A percentile compares a stretch with the other conserved stretches of the same genome.
Conservation (phyloP, 805 yeast genomes). For the Kluyveromyces dobzhanskii region DNA sequence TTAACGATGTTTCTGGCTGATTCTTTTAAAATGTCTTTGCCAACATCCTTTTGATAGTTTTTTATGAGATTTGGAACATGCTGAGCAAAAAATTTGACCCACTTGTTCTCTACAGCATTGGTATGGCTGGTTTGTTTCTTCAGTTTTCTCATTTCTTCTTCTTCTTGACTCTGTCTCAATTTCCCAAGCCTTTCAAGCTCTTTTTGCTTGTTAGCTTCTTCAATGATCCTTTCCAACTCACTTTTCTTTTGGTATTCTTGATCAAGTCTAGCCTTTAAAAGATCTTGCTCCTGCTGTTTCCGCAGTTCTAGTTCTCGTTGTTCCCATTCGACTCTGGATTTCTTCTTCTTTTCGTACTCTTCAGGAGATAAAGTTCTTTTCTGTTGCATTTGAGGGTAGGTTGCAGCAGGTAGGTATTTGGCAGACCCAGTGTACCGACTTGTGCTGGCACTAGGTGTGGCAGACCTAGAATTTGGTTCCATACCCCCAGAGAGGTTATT, state of each 20-base stretch:
- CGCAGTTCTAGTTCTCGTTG: conserved; percentile 15
- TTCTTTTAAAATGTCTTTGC: conserved; percentile 63
- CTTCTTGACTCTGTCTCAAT: conserved; percentile 14
- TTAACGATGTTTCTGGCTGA: conserved; percentile 76
- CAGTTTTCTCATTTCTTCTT: conserved; percentile 17
- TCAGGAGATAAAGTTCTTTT: conserved; percentile 21
- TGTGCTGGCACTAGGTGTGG: conserved; percentile 3
- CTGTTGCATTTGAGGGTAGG: conserved; percentile 2
- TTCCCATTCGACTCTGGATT: conserved; percentile 21
- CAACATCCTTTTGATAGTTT: conserved; percentile 55
- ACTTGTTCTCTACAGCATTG: conserved; percentile 22
- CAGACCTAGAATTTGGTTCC: conserved; percentile 2
- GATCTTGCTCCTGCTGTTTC: conserved; percentile 19
- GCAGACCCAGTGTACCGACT: conserved; percentile 3
- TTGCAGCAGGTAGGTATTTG: not conserved
- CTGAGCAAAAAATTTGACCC: conserved; percentile 50
- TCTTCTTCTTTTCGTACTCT: conserved; percentile 25
- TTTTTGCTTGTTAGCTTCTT: conserved; percentile 30
- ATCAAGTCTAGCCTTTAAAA: conserved; percentile 17
- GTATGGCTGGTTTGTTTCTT: conserved; percentile 11
- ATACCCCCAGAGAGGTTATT: not conserved
- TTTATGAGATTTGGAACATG: conserved; percentile 73
- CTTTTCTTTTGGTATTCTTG: conserved; percentile 22
- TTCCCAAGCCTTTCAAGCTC: conserved; percentile 16
- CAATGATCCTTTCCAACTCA: conserved; percentile 32